phyloP scores from a whole-genome alignment of 2,329 filamentous ascomycete species.

The Coleophoma cylindrospora region DNA sequence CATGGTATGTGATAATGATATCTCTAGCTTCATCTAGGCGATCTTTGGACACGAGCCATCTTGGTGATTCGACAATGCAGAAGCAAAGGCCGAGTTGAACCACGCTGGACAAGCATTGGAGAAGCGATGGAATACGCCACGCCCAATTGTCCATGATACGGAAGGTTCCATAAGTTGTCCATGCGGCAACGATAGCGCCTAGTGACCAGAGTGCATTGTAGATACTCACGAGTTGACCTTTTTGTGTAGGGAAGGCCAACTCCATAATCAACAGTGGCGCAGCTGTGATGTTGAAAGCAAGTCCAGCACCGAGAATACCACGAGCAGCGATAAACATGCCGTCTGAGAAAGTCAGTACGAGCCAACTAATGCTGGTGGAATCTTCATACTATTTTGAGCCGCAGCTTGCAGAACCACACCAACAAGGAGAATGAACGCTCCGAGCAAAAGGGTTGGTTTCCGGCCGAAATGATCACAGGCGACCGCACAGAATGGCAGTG shows the following conservation, averaged over 20 bases:
- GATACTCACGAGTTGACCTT: slow-evolving; percentile 27
- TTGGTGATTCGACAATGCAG: slow-evolving; percentile 43
- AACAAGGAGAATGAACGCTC: slow-evolving; percentile 12
- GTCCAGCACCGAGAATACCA: slow-evolving; percentile 28
- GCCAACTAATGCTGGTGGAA: not conserved
- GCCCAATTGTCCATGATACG: slow-evolving; percentile 11
- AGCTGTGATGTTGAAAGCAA: slow-evolving; percentile 25
- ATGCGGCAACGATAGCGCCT: slow-evolving; percentile 35
- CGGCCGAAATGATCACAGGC: slow-evolving; percentile 17
- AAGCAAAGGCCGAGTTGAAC: slow-evolving; percentile 9
- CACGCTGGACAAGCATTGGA: slow-evolving; percentile 12
- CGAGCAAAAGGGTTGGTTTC: slow-evolving; percentile 7
- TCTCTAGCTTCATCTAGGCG: slow-evolving; percentile 44
- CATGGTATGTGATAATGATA: slow-evolving; percentile 49
- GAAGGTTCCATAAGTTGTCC: slow-evolving; percentile 34
- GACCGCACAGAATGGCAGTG: slow-evolving; percentile 15
- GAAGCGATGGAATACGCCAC: slow-evolving; percentile 19
- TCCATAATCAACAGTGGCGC: slow-evolving; percentile 29
- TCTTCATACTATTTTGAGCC: slow-evolving; percentile 12
- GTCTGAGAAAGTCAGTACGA: slow-evolving; percentile 1
- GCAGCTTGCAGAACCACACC: slow-evolving; percentile 11
- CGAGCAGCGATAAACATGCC: slow-evolving; percentile 27
- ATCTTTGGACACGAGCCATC: slow-evolving; percentile 53
- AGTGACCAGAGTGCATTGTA: slow-evolving; percentile 30
- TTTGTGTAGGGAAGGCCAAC: slow-evolving; percentile 29